Base-by-base conservation (phyloP, 2,329 filamentous ascomycete genomes). In the Microcera coccophila region DNA sequence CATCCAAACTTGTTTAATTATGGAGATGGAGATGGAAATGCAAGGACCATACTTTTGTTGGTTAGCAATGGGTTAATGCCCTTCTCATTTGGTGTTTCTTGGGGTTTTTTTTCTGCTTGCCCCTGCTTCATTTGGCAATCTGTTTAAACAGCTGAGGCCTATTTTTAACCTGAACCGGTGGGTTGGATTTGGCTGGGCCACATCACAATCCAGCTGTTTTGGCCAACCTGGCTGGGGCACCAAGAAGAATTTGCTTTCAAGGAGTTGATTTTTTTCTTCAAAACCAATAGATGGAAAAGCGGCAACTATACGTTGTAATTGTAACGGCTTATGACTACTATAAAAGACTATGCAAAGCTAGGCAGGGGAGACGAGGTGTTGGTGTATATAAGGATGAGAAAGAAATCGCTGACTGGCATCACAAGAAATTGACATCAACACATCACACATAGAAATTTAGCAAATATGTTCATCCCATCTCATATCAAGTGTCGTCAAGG, bases 241-340 rank as follows among this genome's bases (percentile, higher is more conserved):
- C 22, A 15, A 19, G 39, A 31, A 35, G 43, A 41, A 33, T 41
- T 45, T 39, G 11, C 42, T 36, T 32, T 38, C 36, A 18, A 44
- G 49, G 57, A 55, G 45, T 52, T 49, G 52, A 43, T 43, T 44
- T 52, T 56, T 46, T 20, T 29, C 36, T 45, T 42, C 53, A 58
- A 53, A 45, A 53, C 39, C 46, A 26, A 61, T 60, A 61, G 58
- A 61, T 53, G 54, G 57, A 59, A 60, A 55, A 58, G 53, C 50
- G 56, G 54, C 55, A 53, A 60, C 54, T 51, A 52, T 50, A 48
- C 40, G 53, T 57, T 61, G 58, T 61, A 61, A 57, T 59, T 59
- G 51, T 60, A 61, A 61, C 59, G 59, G 52, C 55, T 61, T 58
- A 61, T 59, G 58, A 61, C 49, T 49, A 57, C 41, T 43, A 44